A percentile compares a stretch with the other conserved stretches of the same genome.
These are phyloP conservation scores for Ustilago crameri DNA, from an alignment of 1,284 basidiomycete genomes.

Conservation along the genomic window DNA sequence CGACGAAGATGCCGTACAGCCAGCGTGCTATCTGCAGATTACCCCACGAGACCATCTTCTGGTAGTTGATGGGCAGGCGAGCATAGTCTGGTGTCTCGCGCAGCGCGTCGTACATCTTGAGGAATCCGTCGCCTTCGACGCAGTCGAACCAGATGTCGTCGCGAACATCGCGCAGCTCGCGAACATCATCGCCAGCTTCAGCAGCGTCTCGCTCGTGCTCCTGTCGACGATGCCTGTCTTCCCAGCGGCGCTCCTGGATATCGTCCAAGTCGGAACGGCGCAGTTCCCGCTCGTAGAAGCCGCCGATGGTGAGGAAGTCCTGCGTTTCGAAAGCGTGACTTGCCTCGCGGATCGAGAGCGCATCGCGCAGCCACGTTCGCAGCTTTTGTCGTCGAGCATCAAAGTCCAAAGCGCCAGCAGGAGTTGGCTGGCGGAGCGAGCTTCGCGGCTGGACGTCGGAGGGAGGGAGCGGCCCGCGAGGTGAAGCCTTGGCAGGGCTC, in stretches of 20 bases:
- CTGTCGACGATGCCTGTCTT: conserved; percentile 56
- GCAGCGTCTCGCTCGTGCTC: conserved; percentile 59
- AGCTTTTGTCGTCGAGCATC: conserved; percentile 61
- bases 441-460: conserved; percentile 8
- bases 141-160: conserved; percentile 64
- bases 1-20: conserved; percentile 62
- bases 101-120: conserved; percentile 58
- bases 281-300: conserved; percentile 55
- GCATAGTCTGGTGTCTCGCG: conserved; percentile 51
- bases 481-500: neutral
- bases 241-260: conserved; percentile 54
- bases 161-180: conserved; percentile 58
- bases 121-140: conserved; percentile 63
- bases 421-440: conserved; percentile 30
- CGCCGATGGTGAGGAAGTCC: conserved; percentile 59
- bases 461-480: conserved; percentile 8
- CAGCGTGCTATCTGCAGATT: conserved; percentile 62
- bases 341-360: conserved; percentile 61
- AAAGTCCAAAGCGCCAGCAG: conserved; percentile 44
- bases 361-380: conserved; percentile 64
- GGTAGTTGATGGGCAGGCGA: conserved; percentile 58
- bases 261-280: conserved; percentile 48
- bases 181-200: conserved; percentile 60
- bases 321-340: conserved; percentile 59
- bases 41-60: conserved; percentile 62